Percentiles rank a stretch among this genome's conserved stretches.
phyloP scores from a whole-genome alignment of 2,329 filamentous ascomycete genomes.

The Aspergillus nomiae region DNA sequence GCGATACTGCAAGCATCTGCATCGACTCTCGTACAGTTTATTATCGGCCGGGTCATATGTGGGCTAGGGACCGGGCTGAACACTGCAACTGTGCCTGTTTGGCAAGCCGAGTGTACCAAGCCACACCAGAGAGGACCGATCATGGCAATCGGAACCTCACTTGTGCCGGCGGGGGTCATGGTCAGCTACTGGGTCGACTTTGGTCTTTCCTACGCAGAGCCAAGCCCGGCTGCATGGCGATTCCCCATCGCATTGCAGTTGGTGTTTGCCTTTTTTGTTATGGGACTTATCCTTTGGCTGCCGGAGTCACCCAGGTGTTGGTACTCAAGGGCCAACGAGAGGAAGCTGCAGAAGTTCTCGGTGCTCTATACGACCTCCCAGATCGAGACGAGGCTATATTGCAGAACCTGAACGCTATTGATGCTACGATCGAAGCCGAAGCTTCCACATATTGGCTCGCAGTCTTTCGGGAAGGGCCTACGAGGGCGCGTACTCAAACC shows the following conservation, averaged over 20 bases:
- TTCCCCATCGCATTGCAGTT: constrained; percentile 62
- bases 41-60: constrained; percentile 54
- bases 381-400: too few species aligned
- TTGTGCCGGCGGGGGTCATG: constrained; percentile 55
- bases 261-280: constrained; percentile 55
- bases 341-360: not conserved
- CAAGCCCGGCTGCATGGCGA: constrained; percentile 52
- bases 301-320: constrained; percentile 62
- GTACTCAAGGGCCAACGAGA: constrained; percentile 51
- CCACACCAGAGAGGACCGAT: constrained; percentile 53
- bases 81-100: constrained; percentile 55
- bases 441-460: too few species aligned
- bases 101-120: constrained; percentile 55
- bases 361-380: not conserved
- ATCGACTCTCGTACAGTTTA: constrained; percentile 51
- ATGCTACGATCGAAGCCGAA: too few species aligned
- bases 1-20: constrained; percentile 52
- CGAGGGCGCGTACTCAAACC: constrained; percentile 48
- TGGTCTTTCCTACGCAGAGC: constrained; percentile 54
- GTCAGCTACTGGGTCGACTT: constrained; percentile 55
- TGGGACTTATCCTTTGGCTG: constrained; percentile 50
- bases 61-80: constrained; percentile 56
- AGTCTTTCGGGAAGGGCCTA: too few species aligned
- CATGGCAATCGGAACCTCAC: constrained; percentile 55
- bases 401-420: too few species aligned